These are phyloP conservation scores for Globisporangium ultimum DNA, from an alignment of 352 stramenopile genomes.

Conservation along the genomic window DNA sequence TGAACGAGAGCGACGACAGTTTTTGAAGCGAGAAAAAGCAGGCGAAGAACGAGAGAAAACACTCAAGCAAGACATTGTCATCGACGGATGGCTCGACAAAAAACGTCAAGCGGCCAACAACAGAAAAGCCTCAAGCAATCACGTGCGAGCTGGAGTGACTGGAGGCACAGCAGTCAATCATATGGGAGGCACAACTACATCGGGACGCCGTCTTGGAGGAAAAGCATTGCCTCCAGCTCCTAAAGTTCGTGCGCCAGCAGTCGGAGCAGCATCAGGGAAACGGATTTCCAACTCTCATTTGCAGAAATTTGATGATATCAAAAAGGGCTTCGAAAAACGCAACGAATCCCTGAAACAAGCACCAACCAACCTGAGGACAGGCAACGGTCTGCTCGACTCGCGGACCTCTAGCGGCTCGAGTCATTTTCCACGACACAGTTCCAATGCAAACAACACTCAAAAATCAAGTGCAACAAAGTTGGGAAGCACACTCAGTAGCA, in stretches of 20 bases:
- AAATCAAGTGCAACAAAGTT: slow-evolving; percentile 1
- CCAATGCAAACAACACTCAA: background rate
- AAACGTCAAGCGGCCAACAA: slow-evolving; percentile 58
- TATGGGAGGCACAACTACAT: slow-evolving; percentile 8
- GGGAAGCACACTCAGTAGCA: background rate
- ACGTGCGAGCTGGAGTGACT: slow-evolving; percentile 14
- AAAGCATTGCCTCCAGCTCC: slow-evolving; percentile 29
- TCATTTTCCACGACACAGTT: slow-evolving; percentile 9
- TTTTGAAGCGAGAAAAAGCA: slow-evolving; percentile 59
- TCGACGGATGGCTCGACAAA: slow-evolving; percentile 70
- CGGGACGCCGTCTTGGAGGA: slow-evolving; percentile 9
- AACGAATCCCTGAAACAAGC: slow-evolving; percentile 45
- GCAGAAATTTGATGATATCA: slow-evolving; percentile 67
- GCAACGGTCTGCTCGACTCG: slow-evolving; percentile 18
- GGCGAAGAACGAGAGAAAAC: slow-evolving; percentile 25
- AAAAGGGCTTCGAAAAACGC: slow-evolving; percentile 52
- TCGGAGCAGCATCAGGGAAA: slow-evolving; percentile 51
- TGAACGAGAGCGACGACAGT: slow-evolving; percentile 52
- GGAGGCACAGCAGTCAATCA: background rate
- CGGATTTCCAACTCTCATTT: slow-evolving; percentile 51
- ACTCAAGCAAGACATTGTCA: slow-evolving; percentile 66
- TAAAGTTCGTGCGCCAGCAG: slow-evolving; percentile 35
- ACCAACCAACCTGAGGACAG: slow-evolving; percentile 18
- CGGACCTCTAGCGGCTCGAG: slow-evolving; percentile 1
- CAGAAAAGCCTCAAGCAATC: slow-evolving; percentile 36